These are phyloP conservation scores for Saccharomyces jurei DNA, from an alignment of 805 yeast genomes.

Conservation along the genomic window DNA sequence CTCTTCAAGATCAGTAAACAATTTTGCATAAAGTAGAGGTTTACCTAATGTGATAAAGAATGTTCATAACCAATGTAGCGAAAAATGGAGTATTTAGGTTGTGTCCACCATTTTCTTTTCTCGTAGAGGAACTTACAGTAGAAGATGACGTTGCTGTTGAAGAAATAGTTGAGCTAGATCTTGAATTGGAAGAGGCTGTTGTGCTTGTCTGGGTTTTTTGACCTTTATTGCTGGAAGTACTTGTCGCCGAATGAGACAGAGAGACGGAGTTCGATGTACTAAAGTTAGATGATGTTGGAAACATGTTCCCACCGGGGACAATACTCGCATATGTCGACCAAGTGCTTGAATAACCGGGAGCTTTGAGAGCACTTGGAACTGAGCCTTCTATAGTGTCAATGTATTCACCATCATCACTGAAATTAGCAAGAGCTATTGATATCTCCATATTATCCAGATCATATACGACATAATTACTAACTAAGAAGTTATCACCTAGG, in stretches of 20 bases:
- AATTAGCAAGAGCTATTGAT: constrained; percentile 43
- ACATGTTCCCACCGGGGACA: constrained; percentile 23
- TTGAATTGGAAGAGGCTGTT: neutral
- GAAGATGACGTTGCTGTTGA: neutral
- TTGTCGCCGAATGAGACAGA: neutral
- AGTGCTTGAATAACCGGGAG: constrained; percentile 40
- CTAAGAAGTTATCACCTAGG: constrained; percentile 53
- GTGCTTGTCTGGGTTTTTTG: neutral
- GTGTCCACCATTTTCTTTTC: neutral
- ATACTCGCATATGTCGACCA: constrained; percentile 25
- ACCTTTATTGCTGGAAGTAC: neutral
- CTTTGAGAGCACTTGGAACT: constrained; percentile 45
- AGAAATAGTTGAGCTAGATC: neutral
- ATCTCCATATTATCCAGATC: constrained; percentile 43
- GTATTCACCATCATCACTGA: constrained; percentile 28
- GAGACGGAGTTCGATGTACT: neutral
- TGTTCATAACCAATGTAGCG: neutral
- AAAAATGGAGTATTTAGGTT: neutral
- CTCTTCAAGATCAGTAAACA: neutral
- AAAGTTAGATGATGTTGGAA: constrained; percentile 9
- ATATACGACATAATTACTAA: constrained; percentile 50
- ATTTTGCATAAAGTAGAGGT: neutral
- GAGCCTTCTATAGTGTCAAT: constrained; percentile 38
- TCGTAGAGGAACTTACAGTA: neutral
- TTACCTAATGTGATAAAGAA: neutral